Conservation (phyloP, 2,329 filamentous ascomycete species). For the Penicillium sp. region DNA sequence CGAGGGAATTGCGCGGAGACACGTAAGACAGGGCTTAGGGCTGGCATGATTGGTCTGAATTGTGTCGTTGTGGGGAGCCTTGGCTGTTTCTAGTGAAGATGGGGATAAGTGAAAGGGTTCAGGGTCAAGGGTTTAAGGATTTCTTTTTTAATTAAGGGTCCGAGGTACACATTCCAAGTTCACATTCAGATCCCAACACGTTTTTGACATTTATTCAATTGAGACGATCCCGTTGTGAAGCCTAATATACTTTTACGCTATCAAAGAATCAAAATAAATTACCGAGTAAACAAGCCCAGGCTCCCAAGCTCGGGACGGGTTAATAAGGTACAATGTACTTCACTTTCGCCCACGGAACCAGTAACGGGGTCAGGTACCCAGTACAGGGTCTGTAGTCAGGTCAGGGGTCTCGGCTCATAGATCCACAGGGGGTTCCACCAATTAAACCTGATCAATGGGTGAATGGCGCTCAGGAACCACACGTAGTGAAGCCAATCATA, state of each 20-base stretch:
- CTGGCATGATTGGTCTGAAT: not conserved
- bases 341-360: not conserved
- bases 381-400: not conserved
- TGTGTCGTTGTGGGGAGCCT: not conserved
- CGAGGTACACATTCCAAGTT: not conserved
- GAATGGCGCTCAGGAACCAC: slow-evolving; percentile 17
- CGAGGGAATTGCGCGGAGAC: not conserved
- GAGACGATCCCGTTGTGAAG: not conserved
- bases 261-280: not conserved
- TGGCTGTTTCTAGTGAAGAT: not conserved
- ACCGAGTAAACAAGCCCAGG: not conserved
- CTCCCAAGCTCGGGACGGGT: not conserved
- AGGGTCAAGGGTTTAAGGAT: not conserved
- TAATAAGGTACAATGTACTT: not conserved
- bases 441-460: not conserved
- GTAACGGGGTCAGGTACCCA: slow-evolving; percentile 4
- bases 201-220: not conserved
- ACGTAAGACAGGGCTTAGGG: slow-evolving; percentile 4
- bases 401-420: slow-evolving; percentile 8
- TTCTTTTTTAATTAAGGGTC: not conserved
- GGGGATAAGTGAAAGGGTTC: not conserved
- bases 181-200: not conserved
- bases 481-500: slow-evolving; percentile 14
- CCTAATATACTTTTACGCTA: not conserved
- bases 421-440: slow-evolving; percentile 9